Percentiles rank a stretch among this genome's conserved stretches.
Conservation (phyloP, 176 grass and related monocot species). For the Triticum timopheevii region DNA sequence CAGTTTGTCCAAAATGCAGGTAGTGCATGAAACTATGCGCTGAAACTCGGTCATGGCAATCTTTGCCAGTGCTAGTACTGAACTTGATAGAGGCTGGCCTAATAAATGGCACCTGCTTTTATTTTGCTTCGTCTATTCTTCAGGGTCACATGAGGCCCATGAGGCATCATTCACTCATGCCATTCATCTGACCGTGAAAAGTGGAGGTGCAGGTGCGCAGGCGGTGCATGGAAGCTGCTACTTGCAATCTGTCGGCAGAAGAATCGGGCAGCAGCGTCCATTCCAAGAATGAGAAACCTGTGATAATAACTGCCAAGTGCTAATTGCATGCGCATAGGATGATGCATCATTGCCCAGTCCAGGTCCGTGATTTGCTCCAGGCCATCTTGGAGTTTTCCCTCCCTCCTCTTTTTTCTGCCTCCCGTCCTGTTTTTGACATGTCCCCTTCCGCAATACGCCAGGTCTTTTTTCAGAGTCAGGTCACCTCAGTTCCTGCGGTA, state of each 20-base stretch:
- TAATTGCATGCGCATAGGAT: constrained; percentile 4
- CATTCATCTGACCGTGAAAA: constrained; percentile 20
- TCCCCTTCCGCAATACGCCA: not conserved
- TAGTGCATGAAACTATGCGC: not conserved
- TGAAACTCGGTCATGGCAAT: not conserved
- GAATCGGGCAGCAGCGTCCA: not conserved
- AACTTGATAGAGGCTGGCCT: constrained; percentile 1
- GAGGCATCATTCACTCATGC: constrained; percentile 27
- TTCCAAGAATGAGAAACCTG: constrained; percentile 25
- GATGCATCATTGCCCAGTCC: constrained; percentile 14
- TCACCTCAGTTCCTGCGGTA: not conserved
- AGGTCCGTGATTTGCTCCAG: constrained; percentile 20
- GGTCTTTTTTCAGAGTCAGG: constrained; percentile 19
- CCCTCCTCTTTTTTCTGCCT: not conserved
- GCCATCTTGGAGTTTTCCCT: constrained; percentile 26
- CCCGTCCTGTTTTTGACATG: not conserved
- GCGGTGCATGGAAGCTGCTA: constrained; percentile 37
- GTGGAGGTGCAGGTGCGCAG: constrained; percentile 17
- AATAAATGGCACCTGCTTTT: not conserved
- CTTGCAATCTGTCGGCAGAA: constrained; percentile 35
- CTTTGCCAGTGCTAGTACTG: not conserved
- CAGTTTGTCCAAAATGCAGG: not conserved
- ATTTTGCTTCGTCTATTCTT: not conserved
- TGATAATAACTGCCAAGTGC: not conserved
- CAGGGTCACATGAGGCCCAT: constrained; percentile 25